A percentile compares a stretch with the other conserved stretches of the same genome.
Conservation (phyloP, 2,329 filamentous ascomycete genomes). For the Hymenotorrendiella dingleyae region DNA sequence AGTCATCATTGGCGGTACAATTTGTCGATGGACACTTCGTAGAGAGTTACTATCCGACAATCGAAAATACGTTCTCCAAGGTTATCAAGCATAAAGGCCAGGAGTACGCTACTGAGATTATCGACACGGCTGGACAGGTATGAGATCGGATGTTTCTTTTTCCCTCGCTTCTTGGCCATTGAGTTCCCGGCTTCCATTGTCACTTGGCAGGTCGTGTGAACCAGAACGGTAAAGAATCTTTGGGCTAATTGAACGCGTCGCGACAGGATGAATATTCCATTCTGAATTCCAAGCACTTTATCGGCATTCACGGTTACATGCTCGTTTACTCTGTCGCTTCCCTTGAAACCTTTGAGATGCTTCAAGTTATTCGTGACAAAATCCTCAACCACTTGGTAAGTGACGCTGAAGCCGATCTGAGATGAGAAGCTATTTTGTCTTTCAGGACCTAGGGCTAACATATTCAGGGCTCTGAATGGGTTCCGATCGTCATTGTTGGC, state of each 20-base stretch:
- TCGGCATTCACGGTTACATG: conserved; percentile 98
- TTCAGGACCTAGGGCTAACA: conserved; percentile 5
- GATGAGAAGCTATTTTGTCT: too few species aligned
- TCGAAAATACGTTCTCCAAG: conserved; percentile 98
- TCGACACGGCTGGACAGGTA: conserved; percentile 94
- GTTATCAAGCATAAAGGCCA: conserved; percentile 89
- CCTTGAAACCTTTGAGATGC: conserved; percentile 94
- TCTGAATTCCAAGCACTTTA: conserved; percentile 96
- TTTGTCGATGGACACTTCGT: conserved; percentile 98
- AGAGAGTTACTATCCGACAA: conserved; percentile 97
- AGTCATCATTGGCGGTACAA: conserved; percentile 93
- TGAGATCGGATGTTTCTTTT: too few species aligned
- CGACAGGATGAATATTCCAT: conserved; percentile 95
- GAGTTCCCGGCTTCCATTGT: neutral
- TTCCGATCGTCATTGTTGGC: conserved; percentile 89
- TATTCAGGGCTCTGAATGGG: conserved; percentile 75
- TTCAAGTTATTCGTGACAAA: conserved; percentile 91
- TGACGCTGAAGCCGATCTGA: too few species aligned
- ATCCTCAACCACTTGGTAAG: conserved; percentile 90
- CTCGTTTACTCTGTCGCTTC: conserved; percentile 97
- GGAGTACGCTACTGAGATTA: conserved; percentile 93
- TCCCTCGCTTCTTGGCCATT: neutral
- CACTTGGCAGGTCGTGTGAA: too few species aligned
- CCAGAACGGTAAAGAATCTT: too few species aligned
- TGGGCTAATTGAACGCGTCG: too few species aligned